phyloP scores from a whole-genome alignment of 2,329 filamentous ascomycete genomes.

The Exophiala viscosa region DNA sequence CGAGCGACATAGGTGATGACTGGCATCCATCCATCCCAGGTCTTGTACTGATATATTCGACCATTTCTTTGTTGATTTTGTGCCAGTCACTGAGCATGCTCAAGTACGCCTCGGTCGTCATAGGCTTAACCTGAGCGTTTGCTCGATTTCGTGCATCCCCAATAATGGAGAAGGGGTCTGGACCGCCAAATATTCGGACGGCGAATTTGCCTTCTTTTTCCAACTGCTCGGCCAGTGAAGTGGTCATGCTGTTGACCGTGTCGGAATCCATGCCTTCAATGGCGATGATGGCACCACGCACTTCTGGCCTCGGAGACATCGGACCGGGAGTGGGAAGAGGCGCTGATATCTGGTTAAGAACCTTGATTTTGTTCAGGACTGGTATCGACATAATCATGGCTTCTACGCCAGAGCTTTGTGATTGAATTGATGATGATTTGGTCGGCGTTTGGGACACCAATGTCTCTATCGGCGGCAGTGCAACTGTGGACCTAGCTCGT shows the following conservation, averaged over 20 bases:
- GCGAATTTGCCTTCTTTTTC: constrained; percentile 51
- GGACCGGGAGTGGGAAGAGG: constrained; percentile 49
- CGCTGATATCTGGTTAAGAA: constrained; percentile 72
- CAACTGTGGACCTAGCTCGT: constrained; percentile 45
- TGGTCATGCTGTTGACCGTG: constrained; percentile 63
- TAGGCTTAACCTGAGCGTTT: constrained; percentile 25
- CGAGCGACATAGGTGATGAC: constrained; percentile 1
- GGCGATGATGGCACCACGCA: constrained; percentile 75
- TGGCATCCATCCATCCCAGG: constrained; percentile 8
- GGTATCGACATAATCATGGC: constrained; percentile 73
- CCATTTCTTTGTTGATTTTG: constrained; percentile 67
- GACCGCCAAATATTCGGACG: constrained; percentile 50
- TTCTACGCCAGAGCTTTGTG: constrained; percentile 44
- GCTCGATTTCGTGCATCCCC: constrained; percentile 14
- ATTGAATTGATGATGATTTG: constrained; percentile 21
- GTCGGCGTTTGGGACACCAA: constrained; percentile 27
- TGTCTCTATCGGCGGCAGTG: constrained; percentile 53
- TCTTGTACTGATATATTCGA: constrained; percentile 50
- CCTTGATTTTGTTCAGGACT: constrained; percentile 70
- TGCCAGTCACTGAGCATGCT: constrained; percentile 71
- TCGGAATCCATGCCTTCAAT: constrained; percentile 70
- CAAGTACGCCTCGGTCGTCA: constrained; percentile 58
- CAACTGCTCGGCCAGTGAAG: constrained; percentile 57
- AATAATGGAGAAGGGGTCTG: constrained; percentile 29
- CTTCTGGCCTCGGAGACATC: constrained; percentile 37